Evolutionary conservation across 805 yeast species (phyloP).

Genomic region (Metschnikowia chrysomelidarum): DNA sequence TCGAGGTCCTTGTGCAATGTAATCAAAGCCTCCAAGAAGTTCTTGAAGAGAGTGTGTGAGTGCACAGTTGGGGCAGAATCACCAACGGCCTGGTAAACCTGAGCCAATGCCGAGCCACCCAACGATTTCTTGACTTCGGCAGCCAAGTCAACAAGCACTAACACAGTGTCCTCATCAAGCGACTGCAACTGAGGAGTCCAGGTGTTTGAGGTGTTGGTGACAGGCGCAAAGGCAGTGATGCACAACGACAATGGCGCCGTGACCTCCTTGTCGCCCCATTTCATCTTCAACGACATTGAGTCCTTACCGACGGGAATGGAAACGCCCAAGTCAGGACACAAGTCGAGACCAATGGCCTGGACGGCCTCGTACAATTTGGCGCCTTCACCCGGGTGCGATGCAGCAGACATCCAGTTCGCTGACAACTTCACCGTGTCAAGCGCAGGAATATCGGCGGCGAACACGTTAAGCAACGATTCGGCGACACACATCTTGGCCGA

Average conservation of each 20-base stretch:
- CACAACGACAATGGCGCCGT: conserved; percentile 92
- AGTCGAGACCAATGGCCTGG: conserved; percentile 89
- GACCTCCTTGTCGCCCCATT: conserved; percentile 90
- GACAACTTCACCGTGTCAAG: conserved; percentile 78
- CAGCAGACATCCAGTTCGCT: conserved; percentile 99
- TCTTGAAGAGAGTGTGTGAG: conserved; percentile 58
- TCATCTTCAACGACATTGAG: conserved; percentile 99
- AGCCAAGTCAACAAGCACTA: conserved; percentile 81
- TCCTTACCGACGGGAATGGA: conserved; percentile 98
- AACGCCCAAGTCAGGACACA: conserved; percentile 90
- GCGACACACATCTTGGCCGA: conserved; percentile 96
- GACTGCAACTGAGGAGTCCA: conserved; percentile 88
- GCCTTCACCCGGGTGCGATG: conserved; percentile 94
- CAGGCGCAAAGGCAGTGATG: conserved; percentile 90
- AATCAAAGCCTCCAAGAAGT: conserved; percentile 66
- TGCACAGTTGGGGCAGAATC: conserved; percentile 80
- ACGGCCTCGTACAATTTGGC: conserved; percentile 94
- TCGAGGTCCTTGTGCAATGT: conserved; percentile 64
- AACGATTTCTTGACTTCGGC: conserved; percentile 52
- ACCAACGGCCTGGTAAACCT: conserved; percentile 88
- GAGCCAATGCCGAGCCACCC: conserved; percentile 95
- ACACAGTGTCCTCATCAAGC: conserved; percentile 49
- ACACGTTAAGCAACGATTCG: conserved; percentile 82
- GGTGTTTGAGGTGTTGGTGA: conserved; percentile 76
- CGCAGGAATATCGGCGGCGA: conserved; percentile 83